Evolutionary conservation across 2,329 filamentous ascomycete species (phyloP).

Genomic region (Botryosphaeria agaves): DNA sequence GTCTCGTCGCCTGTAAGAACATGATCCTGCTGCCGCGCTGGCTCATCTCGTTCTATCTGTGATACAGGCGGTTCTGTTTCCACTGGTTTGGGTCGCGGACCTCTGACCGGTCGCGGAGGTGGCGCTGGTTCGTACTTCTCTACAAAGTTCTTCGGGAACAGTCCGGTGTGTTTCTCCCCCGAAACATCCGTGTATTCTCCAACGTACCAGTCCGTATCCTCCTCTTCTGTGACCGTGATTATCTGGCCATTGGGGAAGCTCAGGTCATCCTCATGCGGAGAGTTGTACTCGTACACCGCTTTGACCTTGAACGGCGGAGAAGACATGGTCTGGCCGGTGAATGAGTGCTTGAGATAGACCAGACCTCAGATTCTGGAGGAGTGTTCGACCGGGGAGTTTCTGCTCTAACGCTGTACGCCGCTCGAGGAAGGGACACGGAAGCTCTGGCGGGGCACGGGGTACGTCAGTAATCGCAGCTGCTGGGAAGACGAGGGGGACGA

Average conservation of each 20-base stretch:
- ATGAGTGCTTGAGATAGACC: too few species aligned
- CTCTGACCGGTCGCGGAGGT: constrained; percentile 67
- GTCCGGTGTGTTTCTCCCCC: constrained; percentile 62
- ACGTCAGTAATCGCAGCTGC: too few species aligned
- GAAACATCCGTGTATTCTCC: constrained; percentile 69
- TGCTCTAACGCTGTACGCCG: neutral
- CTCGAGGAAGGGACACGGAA: too few species aligned
- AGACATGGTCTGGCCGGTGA: constrained; percentile 44
- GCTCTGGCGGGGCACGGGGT: too few species aligned
- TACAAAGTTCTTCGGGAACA: constrained; percentile 95
- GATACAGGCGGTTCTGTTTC: constrained; percentile 7
- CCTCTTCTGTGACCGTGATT: constrained; percentile 83
- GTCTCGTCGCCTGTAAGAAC: too few species aligned
- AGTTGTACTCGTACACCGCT: constrained; percentile 87
- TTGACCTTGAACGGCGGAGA: constrained; percentile 75
- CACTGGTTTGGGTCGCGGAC: constrained; percentile 50
- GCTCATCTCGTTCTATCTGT: constrained; percentile 1
- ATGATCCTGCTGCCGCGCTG: constrained; percentile 9
- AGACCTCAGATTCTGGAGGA: neutral
- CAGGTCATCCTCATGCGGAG: constrained; percentile 87
- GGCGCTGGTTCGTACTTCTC: constrained; percentile 87
- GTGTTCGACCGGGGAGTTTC: neutral
- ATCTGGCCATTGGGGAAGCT: constrained; percentile 72
- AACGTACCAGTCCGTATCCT: constrained; percentile 86
- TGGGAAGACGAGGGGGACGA: too few species aligned